Evolutionary conservation across 805 yeast species (phyloP).

Genomic region (Wickerhamia fluorescens): DNA sequence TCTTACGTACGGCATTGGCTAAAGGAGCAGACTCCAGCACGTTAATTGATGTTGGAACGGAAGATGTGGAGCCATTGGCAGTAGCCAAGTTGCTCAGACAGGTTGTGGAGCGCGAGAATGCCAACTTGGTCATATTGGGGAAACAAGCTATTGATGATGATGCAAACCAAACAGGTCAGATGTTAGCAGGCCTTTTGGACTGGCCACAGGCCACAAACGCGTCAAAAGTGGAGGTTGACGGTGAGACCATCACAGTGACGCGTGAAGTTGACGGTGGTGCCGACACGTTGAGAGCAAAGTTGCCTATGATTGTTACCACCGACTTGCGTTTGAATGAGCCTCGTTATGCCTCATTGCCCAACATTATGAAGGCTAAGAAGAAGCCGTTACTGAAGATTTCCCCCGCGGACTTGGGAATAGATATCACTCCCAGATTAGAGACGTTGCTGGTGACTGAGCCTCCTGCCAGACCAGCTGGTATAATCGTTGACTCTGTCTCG

Average conservation of each 20-base stretch:
- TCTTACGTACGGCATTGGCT: conserved; percentile 83
- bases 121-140: conserved; percentile 83
- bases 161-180: conserved; percentile 91
- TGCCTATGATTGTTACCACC: conserved; percentile 85
- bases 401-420: conserved; percentile 63
- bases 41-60: conserved; percentile 68
- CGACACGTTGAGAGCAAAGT: conserved; percentile 65
- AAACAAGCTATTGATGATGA: conserved; percentile 98
- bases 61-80: conserved; percentile 74
- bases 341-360: conserved; percentile 91
- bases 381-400: conserved; percentile 72
- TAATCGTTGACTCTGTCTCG: conserved; percentile 73
- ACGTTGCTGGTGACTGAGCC: conserved; percentile 79
- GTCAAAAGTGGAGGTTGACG: conserved; percentile 64
- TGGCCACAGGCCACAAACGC: conserved; percentile 99
- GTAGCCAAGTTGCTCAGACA: conserved; percentile 81
- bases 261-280: conserved; percentile 96
- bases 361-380: conserved; percentile 97
- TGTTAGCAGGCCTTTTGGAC: conserved; percentile 84
- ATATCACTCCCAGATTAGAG: conserved; percentile 56
- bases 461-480: conserved; percentile 71
- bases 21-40: conserved; percentile 91
- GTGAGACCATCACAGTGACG: conserved; percentile 60
- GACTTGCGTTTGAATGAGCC: conserved; percentile 94
- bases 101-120: conserved; percentile 59